These are phyloP conservation scores for Zopfia rhizophila DNA, from an alignment of 2,329 filamentous ascomycete genomes.

Conservation along the genomic window DNA sequence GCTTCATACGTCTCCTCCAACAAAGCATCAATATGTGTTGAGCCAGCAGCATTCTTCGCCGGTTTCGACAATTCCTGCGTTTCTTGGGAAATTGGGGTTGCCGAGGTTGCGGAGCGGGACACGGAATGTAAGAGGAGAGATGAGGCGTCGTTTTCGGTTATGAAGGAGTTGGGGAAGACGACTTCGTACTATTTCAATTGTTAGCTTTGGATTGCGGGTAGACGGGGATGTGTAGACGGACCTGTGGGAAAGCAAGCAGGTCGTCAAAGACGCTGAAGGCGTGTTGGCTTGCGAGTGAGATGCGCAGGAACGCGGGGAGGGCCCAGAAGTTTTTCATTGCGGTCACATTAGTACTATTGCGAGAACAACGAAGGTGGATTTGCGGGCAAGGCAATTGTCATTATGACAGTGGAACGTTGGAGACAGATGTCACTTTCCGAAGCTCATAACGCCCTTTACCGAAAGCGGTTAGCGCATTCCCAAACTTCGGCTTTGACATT, in stretches of 20 bases:
- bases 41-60: conserved; percentile 27
- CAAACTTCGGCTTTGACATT: background rate
- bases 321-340: conserved; percentile 60
- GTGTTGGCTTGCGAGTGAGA: conserved; percentile 64
- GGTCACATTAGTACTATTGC: conserved; percentile 5
- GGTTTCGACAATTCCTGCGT: conserved; percentile 49
- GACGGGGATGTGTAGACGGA: conserved; percentile 53
- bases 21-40: conserved; percentile 28
- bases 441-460: conserved; percentile 2
- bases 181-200: conserved; percentile 75
- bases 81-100: conserved; percentile 42
- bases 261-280: conserved; percentile 90
- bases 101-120: conserved; percentile 38
- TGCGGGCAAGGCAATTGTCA: conserved; percentile 22
- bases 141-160: conserved; percentile 76
- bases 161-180: conserved; percentile 76
- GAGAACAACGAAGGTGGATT: conserved; percentile 3
- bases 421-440: conserved; percentile 27
- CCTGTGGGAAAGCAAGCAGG: conserved; percentile 85
- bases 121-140: conserved; percentile 60
- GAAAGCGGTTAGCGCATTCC: background rate
- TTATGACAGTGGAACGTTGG: conserved; percentile 30
- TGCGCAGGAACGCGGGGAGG: conserved; percentile 58
- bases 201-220: conserved; percentile 7
- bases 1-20: conserved; percentile 71